These are phyloP conservation scores for Petunia hybrid DNA, from an alignment of 305 asterid species.

Conservation along the genomic window DNA sequence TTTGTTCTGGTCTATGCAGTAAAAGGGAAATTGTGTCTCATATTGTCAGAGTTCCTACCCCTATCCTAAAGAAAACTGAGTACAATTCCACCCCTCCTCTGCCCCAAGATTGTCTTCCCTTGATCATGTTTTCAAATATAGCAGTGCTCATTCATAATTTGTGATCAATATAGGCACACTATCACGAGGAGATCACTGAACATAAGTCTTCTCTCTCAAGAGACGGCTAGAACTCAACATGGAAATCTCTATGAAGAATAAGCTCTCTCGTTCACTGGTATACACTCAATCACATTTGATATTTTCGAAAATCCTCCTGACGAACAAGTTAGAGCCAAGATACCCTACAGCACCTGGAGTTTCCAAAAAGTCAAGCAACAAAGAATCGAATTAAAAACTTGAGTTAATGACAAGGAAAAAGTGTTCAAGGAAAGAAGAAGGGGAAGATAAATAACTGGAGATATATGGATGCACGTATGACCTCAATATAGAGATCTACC, in stretches of 20 bases:
- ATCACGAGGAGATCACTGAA: neutral
- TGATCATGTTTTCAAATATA: too few species aligned
- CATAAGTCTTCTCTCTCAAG: neutral
- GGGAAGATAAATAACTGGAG: neutral
- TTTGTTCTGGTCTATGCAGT: too few species aligned
- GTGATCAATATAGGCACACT: neutral
- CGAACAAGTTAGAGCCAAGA: slow-evolving; percentile 37
- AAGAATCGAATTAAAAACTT: neutral
- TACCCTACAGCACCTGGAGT: slow-evolving; percentile 52
- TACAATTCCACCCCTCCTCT: too few species aligned
- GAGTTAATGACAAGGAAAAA: neutral
- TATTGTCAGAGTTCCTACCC: too few species aligned
- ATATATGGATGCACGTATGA: neutral
- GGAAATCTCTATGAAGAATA: neutral
- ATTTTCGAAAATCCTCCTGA: slow-evolving; percentile 41
- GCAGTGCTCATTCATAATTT: neutral
- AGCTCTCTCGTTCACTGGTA: neutral
- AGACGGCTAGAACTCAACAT: neutral
- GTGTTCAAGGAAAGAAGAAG: neutral
- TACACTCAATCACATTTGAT: slow-evolving; percentile 59
- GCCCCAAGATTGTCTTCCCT: too few species aligned
- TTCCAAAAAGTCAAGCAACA: slow-evolving; percentile 8
- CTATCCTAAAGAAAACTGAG: too few species aligned
- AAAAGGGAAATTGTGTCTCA: too few species aligned
- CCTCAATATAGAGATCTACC: slow-evolving; percentile 26